phyloP scores from a whole-genome alignment of 441 rosid species.

The Pelargonium myrrhifolium region DNA sequence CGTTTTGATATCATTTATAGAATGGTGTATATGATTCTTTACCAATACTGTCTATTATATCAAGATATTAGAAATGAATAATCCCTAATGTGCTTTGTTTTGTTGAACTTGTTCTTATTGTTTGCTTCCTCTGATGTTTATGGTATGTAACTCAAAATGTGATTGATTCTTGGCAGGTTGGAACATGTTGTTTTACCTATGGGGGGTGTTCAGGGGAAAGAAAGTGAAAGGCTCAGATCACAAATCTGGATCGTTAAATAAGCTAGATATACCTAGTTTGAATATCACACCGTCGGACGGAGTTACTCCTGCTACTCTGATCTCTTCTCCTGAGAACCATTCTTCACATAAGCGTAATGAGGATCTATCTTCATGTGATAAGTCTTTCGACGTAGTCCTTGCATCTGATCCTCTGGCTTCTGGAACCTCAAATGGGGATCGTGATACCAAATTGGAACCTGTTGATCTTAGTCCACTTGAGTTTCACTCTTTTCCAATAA shows the following conservation, averaged over 20 bases:
- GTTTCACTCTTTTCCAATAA: conserved; percentile 20
- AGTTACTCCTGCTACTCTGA: conserved; percentile 19
- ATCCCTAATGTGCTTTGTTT: neutral
- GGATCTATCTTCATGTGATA: conserved; percentile 29
- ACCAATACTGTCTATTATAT: too few relatives aligned
- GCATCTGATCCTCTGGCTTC: conserved; percentile 20
- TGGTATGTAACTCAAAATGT: conserved; percentile 16
- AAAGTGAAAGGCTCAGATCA: conserved; percentile 29
- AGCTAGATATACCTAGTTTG: conserved; percentile 28
- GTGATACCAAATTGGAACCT: neutral
- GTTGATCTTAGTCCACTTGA: conserved; percentile 25
- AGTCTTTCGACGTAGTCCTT: conserved; percentile 19
- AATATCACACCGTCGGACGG: conserved; percentile 27
- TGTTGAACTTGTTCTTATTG: neutral
- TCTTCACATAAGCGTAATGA: conserved; percentile 28
- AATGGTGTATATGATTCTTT: neutral
- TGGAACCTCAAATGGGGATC: conserved; percentile 7
- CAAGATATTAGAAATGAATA: neutral
- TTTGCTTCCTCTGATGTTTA: too few relatives aligned
- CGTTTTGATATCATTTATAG: neutral
- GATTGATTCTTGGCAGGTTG: conserved; percentile 60
- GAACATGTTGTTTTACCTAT: conserved; percentile 79
- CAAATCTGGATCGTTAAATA: conserved; percentile 27
- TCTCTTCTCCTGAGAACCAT: conserved; percentile 22
- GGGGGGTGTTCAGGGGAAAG: conserved; percentile 92